These are phyloP conservation scores for Ramaria rubella DNA, from an alignment of 768 basidiomycete species.

Conservation along the genomic window DNA sequence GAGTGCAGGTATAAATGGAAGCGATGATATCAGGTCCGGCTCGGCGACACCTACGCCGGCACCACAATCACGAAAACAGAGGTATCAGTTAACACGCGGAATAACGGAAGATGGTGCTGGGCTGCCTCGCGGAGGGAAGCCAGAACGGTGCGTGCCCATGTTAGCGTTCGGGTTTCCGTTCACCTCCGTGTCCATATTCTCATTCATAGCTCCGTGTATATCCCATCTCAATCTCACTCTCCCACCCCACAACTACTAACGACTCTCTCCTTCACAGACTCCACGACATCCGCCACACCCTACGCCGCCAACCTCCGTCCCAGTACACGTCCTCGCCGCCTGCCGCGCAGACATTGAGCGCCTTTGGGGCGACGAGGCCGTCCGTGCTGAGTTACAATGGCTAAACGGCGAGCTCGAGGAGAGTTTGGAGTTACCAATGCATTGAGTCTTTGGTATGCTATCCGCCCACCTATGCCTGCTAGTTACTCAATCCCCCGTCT, in stretches of 20 bases:
- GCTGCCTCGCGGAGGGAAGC: constrained; percentile 5
- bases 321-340: constrained; percentile 60
- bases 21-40: background rate
- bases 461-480: constrained; percentile 1
- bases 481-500: constrained; percentile 21
- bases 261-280: constrained; percentile 1
- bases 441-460: background rate
- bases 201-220: too few species aligned
- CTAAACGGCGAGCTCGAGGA: constrained; percentile 64
- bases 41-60: constrained; percentile 41
- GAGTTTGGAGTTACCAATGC: constrained; percentile 68
- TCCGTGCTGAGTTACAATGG: constrained; percentile 25
- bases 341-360: constrained; percentile 13
- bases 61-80: constrained; percentile 13
- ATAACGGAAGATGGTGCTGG: constrained; percentile 13
- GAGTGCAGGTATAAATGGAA: background rate
- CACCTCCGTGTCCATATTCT: too few species aligned
- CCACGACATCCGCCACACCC: background rate
- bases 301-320: constrained; percentile 64
- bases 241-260: constrained; percentile 65
- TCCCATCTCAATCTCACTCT: too few species aligned
- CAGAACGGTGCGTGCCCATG: constrained; percentile 83
- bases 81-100: constrained; percentile 15
- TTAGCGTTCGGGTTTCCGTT: constrained; percentile 39
- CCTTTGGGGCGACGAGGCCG: constrained; percentile 37